phyloP scores from a whole-genome alignment of 257 asterid species.

The Oldenlandia corymbosa region DNA sequence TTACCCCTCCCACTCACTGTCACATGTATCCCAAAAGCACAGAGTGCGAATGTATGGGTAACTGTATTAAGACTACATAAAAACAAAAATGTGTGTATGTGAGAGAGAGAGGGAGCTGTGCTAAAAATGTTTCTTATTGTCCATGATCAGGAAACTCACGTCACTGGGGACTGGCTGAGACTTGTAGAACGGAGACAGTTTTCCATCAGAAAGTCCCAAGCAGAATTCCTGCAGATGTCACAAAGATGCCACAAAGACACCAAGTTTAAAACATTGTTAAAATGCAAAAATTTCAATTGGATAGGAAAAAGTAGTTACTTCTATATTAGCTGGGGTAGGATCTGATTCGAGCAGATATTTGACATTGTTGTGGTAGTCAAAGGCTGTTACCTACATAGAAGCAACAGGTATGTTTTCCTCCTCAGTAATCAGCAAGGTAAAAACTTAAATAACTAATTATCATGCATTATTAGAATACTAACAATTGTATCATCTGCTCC shows the following conservation, averaged over 20 bases:
- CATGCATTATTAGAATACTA: slow-evolving; percentile 17
- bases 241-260: slow-evolving; percentile 7
- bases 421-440: slow-evolving; percentile 4
- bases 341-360: slow-evolving; percentile 67
- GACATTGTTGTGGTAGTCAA: slow-evolving; percentile 52
- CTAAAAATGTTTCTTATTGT: too few relatives aligned
- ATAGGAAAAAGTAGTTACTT: slow-evolving; percentile 36
- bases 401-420: not conserved
- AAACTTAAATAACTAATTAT: slow-evolving; percentile 2
- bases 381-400: slow-evolving; percentile 51
- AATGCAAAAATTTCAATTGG: slow-evolving; percentile 15
- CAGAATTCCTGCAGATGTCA: slow-evolving; percentile 68
- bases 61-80: not conserved
- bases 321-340: slow-evolving; percentile 52
- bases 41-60: not conserved
- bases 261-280: slow-evolving; percentile 3
- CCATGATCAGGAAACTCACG: slow-evolving; percentile 38
- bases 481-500: slow-evolving; percentile 58
- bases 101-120: too few relatives aligned
- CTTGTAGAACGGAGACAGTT: slow-evolving; percentile 61
- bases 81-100: too few relatives aligned
- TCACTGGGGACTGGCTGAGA: slow-evolving; percentile 75
- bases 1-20: not conserved
- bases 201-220: slow-evolving; percentile 45
- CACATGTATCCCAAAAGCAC: not conserved